Percentiles rank a stretch among this genome's conserved stretches.
phyloP scores from a whole-genome alignment of 306 rosid genomes.

The Corylus americana region DNA sequence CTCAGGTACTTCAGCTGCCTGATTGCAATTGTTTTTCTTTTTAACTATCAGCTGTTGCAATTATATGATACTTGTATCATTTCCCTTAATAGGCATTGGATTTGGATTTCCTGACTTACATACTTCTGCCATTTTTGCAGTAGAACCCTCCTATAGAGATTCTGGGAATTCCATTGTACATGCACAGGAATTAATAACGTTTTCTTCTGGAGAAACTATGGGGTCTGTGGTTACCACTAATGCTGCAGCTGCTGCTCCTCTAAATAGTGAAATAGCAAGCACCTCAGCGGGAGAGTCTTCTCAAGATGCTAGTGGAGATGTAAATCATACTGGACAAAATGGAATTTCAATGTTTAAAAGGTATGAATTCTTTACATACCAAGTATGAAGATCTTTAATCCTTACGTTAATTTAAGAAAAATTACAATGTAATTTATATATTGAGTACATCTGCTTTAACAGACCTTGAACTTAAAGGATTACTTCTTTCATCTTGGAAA shows the following conservation, averaged over 20 bases:
- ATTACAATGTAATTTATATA: background rate
- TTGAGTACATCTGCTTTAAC: constrained; percentile 11
- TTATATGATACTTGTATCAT: background rate
- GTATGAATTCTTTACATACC: constrained; percentile 48
- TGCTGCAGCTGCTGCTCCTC: constrained; percentile 36
- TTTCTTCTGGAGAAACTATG: constrained; percentile 41
- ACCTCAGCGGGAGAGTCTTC: constrained; percentile 36
- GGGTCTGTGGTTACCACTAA: constrained; percentile 36
- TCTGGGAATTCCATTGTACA: constrained; percentile 32
- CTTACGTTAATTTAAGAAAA: background rate
- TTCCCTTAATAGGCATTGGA: constrained; percentile 22
- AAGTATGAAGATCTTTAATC: constrained; percentile 18
- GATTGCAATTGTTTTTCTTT: background rate
- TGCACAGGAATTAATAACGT: constrained; percentile 43
- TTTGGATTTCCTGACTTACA: constrained; percentile 15
- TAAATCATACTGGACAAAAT: constrained; percentile 42
- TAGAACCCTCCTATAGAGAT: constrained; percentile 50
- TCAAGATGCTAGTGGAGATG: constrained; percentile 34
- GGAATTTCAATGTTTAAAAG: constrained; percentile 84
- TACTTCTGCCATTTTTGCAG: constrained; percentile 46
- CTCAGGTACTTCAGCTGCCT: constrained; percentile 7
- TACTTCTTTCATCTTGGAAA: background rate
- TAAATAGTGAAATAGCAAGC: constrained; percentile 34
- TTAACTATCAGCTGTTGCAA: background rate
- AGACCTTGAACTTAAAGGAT: background rate